Base-by-base conservation (phyloP, 345 rosid genomes). In the Dimocarpus longan region DNA sequence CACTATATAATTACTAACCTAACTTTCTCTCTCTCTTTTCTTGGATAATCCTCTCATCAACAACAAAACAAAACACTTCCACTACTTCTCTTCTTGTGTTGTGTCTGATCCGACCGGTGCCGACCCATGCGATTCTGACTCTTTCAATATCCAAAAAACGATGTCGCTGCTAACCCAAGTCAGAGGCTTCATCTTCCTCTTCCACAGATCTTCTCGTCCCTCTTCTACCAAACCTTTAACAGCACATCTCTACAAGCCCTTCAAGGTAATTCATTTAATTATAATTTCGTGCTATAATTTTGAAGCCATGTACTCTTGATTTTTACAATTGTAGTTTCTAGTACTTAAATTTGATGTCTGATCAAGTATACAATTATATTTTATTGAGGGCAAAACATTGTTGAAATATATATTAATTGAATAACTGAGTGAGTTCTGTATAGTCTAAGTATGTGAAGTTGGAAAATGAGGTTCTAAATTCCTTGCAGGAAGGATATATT, bases 181-280 rank as follows among this genome's bases (percentile, higher is more conserved):
- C 48, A 50, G 48, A 28, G 32, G 64, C 56, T 37, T 71, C 42
- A 42, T 65, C 57, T 79, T 66, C 21, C 81, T 72, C 42, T 67
- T 66, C 60, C 18, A 40, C 68, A 44, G 15, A 32, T 42, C 76
- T 56, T 9, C 37, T 21, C 56, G 59, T 13, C 18, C 77, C 18
- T 74, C 69, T 57, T 19, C 76, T 32, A 32, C 2, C 63, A 73
- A 42, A 19, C 66, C 67, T n/a, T 52, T n/a, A 1, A 72, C 43
- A 66, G 50, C 46, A 3, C 7, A 3, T 66, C 32, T 71, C 59
- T 72, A 26, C 71, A 65, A 50, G 48, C 71, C 70, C 71, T 37
- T 72, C 57, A 64, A 73, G 77, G 72, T 77, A 57, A 65, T 52
- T 40, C 19, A 22, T 64, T 2, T 10, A 32, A 4, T 28, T 11